A percentile compares a stretch with the other conserved stretches of the same genome.
phyloP scores from a whole-genome alignment of 2,329 filamentous ascomycete genomes.

The Sphaerulina vaccinii region DNA sequence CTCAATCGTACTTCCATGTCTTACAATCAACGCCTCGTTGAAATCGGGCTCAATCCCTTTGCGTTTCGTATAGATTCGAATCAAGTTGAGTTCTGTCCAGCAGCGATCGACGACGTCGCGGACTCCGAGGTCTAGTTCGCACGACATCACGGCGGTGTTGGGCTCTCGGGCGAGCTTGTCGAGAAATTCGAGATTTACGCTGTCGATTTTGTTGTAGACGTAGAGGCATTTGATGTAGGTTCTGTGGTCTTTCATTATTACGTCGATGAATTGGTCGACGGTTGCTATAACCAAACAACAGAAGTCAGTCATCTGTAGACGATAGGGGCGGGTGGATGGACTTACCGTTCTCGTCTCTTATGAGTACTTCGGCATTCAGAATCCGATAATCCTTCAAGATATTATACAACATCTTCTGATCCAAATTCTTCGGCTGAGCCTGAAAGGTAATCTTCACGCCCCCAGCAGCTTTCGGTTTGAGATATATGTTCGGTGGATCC shows the following conservation, averaged over 20 bases:
- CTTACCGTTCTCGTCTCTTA: constrained; percentile 81
- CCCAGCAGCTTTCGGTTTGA: constrained; percentile 92
- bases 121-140: constrained; percentile 90
- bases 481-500: constrained; percentile 95
- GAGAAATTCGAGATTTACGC: constrained; percentile 87
- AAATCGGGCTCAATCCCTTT: constrained; percentile 91
- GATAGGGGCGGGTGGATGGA: background rate
- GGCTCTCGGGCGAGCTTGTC: constrained; percentile 89
- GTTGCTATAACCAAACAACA: constrained; percentile 57
- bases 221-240: constrained; percentile 96
- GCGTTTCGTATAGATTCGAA: constrained; percentile 93
- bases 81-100: constrained; percentile 88
- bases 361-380: constrained; percentile 91
- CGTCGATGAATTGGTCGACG: constrained; percentile 97
- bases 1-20: constrained; percentile 83
- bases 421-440: constrained; percentile 79
- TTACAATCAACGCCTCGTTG: constrained; percentile 85
- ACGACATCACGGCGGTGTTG: constrained; percentile 94
- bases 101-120: constrained; percentile 90
- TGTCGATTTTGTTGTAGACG: constrained; percentile 99
- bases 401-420: constrained; percentile 98
- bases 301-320: background rate
- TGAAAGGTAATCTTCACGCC: constrained; percentile 99
- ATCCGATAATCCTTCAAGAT: constrained; percentile 99
- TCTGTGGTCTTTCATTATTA: constrained; percentile 98